These are phyloP conservation scores for Chaetothyriales sp. DNA, from an alignment of 2,329 filamentous ascomycete species.

Conservation along the genomic window DNA sequence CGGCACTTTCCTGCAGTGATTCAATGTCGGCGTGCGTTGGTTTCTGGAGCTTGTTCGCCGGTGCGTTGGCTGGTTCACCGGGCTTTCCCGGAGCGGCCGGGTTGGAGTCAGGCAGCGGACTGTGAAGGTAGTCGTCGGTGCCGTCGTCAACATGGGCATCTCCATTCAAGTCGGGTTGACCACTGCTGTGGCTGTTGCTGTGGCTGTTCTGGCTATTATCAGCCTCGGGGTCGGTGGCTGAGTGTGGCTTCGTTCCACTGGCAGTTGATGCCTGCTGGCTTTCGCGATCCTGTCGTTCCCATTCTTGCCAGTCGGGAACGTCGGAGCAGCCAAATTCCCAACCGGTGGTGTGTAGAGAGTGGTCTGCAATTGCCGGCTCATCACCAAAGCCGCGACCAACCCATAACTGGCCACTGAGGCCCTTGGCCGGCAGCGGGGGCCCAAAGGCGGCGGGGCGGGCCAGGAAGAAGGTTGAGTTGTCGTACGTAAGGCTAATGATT, in stretches of 20 bases:
- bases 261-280: slow-evolving; percentile 6
- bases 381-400: slow-evolving; percentile 84
- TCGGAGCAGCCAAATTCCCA: slow-evolving; percentile 92
- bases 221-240: not conserved
- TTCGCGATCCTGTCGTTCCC: slow-evolving; percentile 31
- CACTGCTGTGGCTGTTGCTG: not conserved
- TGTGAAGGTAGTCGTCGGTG: slow-evolving; percentile 71
- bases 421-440: slow-evolving; percentile 55
- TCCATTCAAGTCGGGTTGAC: slow-evolving; percentile 5
- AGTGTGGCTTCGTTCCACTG: slow-evolving; percentile 1
- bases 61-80: slow-evolving; percentile 21
- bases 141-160: slow-evolving; percentile 45
- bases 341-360: slow-evolving; percentile 40
- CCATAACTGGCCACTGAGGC: slow-evolving; percentile 82
- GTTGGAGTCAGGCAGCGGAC: slow-evolving; percentile 34
- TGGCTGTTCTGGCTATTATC: not conserved
- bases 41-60: slow-evolving; percentile 19
- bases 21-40: slow-evolving; percentile 72
- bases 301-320: slow-evolving; percentile 71
- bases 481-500: slow-evolving; percentile 88
- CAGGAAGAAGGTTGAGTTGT: slow-evolving; percentile 94
- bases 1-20: slow-evolving; percentile 75
- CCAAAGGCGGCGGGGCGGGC: slow-evolving; percentile 89
- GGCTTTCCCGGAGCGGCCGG: slow-evolving; percentile 22
- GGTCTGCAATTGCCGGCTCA: slow-evolving; percentile 49